Evolutionary conservation across 495 filamentous ascomycete species (phyloP).

Genomic region (Cudoniella acicularis): DNA sequence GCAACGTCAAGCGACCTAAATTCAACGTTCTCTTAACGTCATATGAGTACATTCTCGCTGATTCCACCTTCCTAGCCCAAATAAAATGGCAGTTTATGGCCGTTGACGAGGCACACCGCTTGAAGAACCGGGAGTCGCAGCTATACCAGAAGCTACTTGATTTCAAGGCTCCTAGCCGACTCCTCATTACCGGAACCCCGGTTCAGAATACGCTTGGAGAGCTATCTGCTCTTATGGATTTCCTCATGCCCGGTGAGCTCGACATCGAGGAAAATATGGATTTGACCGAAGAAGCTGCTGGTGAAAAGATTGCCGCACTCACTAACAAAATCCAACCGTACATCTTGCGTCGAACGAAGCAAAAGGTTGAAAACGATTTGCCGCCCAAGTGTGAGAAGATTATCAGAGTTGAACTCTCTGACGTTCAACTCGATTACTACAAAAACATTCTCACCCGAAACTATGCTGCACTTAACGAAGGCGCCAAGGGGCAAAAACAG

Average conservation of each 20-base stretch:
- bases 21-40: conserved; percentile 96
- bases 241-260: conserved; percentile 87
- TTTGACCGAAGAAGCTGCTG: conserved; percentile 62
- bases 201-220: conserved; percentile 96
- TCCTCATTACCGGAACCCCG: conserved; percentile 94
- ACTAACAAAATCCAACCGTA: conserved; percentile 65
- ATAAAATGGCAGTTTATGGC: conserved; percentile 98
- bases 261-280: conserved; percentile 88
- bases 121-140: conserved; percentile 94
- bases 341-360: conserved; percentile 95
- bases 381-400: conserved; percentile 98
- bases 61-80: conserved; percentile 60
- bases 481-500: conserved; percentile 82
- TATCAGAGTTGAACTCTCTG: conserved; percentile 92
- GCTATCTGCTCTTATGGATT: conserved; percentile 87
- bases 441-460: conserved; percentile 98
- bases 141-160: conserved; percentile 80
- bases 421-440: conserved; percentile 95
- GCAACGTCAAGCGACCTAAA: conserved; percentile 77
- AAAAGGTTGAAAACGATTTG: conserved; percentile 91
- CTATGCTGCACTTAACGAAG: conserved; percentile 89
- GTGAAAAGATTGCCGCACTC: conserved; percentile 50
- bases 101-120: conserved; percentile 92
- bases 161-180: conserved; percentile 77
- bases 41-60: conserved; percentile 87